Conservation (phyloP, 257 asterid genomes). For the Primulina huaijiensis region DNA sequence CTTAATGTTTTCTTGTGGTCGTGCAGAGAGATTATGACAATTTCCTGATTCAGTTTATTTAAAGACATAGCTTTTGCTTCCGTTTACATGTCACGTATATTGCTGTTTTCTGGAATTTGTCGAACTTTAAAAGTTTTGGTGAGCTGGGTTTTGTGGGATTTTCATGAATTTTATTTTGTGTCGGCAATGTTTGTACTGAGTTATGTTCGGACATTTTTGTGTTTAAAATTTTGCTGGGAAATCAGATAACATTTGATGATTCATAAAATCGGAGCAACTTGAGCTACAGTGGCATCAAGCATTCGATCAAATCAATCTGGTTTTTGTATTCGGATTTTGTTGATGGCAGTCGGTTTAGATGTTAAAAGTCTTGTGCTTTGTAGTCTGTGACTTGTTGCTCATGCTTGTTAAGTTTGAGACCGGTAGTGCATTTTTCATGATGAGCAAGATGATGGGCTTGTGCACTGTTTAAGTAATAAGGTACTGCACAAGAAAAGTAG, state of each 20-base stretch:
- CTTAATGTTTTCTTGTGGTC: not conserved
- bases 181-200: not conserved
- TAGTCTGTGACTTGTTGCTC: too few species aligned
- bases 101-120: not conserved
- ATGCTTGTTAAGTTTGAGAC: too few species aligned
- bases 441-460: too few species aligned
- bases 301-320: not conserved
- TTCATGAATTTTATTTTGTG: not conserved
- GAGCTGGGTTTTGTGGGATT: constrained; percentile 20
- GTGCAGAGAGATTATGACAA: not conserved
- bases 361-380: not conserved
- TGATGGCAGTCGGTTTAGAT: constrained; percentile 2
- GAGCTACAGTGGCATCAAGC: not conserved
- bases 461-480: not conserved
- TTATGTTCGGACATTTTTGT: not conserved
- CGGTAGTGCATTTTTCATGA: too few species aligned
- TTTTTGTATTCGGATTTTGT: not conserved
- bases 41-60: not conserved
- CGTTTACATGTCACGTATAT: not conserved
- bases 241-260: not conserved
- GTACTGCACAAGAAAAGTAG: not conserved
- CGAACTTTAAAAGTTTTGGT: not conserved
- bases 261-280: not conserved
- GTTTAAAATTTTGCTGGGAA: constrained; percentile 3
- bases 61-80: not conserved